A percentile compares a stretch with the other conserved stretches of the same genome.
Conservation (phyloP, 805 yeast genomes). For the Barnettozyma wickerhamii region DNA sequence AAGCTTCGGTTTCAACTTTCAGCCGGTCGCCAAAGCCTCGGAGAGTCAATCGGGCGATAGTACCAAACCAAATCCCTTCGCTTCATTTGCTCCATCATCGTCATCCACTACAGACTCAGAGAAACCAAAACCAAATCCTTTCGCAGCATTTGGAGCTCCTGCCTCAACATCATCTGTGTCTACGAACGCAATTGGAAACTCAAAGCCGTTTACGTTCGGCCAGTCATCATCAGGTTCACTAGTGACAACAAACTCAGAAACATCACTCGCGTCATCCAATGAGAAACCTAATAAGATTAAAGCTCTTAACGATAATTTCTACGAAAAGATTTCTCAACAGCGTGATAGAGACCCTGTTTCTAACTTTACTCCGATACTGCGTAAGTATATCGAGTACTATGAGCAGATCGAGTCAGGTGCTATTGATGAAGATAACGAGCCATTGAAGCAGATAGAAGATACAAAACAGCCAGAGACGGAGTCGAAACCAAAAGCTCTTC, state of each 20-base stretch:
- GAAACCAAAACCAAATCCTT: conserved; percentile 9
- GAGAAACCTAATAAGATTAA: conserved; percentile 46
- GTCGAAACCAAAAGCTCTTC: conserved; percentile 16
- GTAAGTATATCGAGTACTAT: conserved; percentile 56
- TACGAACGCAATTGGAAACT: conserved; percentile 1
- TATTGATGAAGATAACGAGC: conserved; percentile 11
- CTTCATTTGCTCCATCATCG: conserved; percentile 1
- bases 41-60: background rate
- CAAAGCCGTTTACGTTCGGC: conserved; percentile 12
- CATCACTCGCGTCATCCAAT: conserved; percentile 12
- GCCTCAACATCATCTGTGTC: conserved; percentile 2
- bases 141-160: conserved; percentile 9
- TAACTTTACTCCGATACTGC: conserved; percentile 49
- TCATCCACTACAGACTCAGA: background rate
- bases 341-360: conserved; percentile 43
- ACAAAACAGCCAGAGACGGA: conserved; percentile 16
- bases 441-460: conserved; percentile 5
- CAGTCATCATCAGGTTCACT: conserved; percentile 1
- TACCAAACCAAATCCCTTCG: conserved; percentile 8
- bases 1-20: conserved; percentile 9
- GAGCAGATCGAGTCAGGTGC: conserved; percentile 31
- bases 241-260: conserved; percentile 2
- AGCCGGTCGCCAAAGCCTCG: background rate
- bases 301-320: conserved; percentile 63
- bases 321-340: conserved; percentile 41